Evolutionary conservation across 495 filamentous ascomycete species (phyloP).

Genomic region (Tricharina praecox): DNA sequence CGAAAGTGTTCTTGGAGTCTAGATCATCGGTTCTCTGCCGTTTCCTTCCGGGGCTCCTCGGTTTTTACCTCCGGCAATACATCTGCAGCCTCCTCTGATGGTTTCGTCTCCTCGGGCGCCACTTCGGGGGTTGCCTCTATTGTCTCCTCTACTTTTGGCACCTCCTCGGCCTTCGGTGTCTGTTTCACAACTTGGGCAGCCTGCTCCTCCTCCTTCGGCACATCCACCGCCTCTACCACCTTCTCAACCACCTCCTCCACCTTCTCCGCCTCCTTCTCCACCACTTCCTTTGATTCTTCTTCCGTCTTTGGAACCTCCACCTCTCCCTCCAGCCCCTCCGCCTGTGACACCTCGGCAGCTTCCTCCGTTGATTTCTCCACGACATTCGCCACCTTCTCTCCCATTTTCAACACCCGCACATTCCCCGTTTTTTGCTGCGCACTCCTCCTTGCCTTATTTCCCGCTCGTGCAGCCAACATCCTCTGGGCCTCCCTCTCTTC

Average conservation of each 20-base stretch:
- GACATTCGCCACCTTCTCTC: conserved; percentile 1
- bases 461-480: too few species aligned
- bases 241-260: not conserved
- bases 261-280: not conserved
- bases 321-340: not conserved
- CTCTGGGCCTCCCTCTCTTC: not conserved
- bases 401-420: not conserved
- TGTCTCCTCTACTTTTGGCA: not conserved
- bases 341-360: not conserved
- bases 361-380: not conserved
- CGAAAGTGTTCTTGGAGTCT: too few species aligned
- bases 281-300: not conserved
- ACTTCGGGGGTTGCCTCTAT: not conserved
- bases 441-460: too few species aligned
- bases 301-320: not conserved
- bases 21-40: not conserved
- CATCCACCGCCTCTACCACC: not conserved
- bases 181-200: too few species aligned
- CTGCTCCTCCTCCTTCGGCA: not conserved
- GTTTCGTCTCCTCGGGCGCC: not conserved
- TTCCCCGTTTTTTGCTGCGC: not conserved
- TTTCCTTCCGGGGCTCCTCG: not conserved
- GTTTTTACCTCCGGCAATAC: not conserved
- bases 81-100: not conserved
- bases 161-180: not conserved